Evolutionary conservation across 192 early-diverging fungal species (phyloP).

Genomic region (Polychytrium aggregatum): DNA sequence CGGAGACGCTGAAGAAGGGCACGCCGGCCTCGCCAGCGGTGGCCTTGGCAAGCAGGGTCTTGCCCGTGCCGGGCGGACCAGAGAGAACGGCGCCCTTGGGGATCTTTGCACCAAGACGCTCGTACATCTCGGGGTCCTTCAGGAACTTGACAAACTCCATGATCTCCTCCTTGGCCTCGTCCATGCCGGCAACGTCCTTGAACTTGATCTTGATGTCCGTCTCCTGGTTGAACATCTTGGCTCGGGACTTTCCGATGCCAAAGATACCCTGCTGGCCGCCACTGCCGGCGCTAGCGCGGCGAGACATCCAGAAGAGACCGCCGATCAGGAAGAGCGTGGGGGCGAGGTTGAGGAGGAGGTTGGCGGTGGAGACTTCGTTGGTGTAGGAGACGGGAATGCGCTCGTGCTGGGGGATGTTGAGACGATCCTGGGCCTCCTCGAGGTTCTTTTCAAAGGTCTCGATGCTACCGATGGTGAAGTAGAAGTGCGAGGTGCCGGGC

Average conservation of each 20-base stretch:
- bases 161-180: constrained; percentile 99
- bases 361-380: constrained; percentile 63
- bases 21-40: constrained; percentile 98
- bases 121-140: constrained; percentile 85
- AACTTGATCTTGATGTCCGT: constrained; percentile 93
- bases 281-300: constrained; percentile 55
- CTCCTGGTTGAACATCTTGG: constrained; percentile 96
- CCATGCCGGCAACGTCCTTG: constrained; percentile 97
- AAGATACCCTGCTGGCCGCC: constrained; percentile 72
- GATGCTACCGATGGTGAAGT: constrained; percentile 87
- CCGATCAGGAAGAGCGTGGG: constrained; percentile 88
- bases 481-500: constrained; percentile 34
- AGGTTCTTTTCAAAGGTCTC: constrained; percentile 91
- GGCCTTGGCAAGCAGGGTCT: constrained; percentile 97
- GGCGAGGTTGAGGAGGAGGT: constrained; percentile 77
- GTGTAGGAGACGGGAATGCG: constrained; percentile 87
- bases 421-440: constrained; percentile 78
- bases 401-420: constrained; percentile 79
- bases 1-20: constrained; percentile 95
- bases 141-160: constrained; percentile 99
- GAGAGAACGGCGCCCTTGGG: constrained; percentile 96
- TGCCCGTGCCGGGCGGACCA: constrained; percentile 89
- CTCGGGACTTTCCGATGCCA: constrained; percentile 90
- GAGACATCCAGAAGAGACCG: constrained; percentile 75
- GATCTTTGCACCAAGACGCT: constrained; percentile 93